Evolutionary conservation across 257 asterid genomes (phyloP).

Genomic region (Forsythia viridissima): DNA sequence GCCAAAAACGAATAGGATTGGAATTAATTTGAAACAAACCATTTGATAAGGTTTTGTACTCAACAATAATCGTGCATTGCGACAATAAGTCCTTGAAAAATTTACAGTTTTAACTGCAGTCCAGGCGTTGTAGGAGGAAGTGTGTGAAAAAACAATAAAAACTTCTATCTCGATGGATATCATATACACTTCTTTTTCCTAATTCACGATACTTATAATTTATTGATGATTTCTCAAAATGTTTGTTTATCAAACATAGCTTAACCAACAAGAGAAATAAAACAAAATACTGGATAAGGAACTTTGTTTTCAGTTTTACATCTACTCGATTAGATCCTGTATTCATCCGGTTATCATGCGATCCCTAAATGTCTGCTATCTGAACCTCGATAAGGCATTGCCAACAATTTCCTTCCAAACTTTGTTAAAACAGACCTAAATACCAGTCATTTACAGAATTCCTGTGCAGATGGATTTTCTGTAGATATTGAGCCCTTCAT

Average conservation of each 20-base stretch:
- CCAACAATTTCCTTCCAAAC: not conserved
- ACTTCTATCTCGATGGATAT: not conserved
- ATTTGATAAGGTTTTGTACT: too few relatives aligned
- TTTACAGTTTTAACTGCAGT: too few relatives aligned
- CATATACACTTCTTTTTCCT: not conserved
- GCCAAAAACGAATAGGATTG: too few relatives aligned
- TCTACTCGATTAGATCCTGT: not conserved
- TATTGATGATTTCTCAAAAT: too few relatives aligned
- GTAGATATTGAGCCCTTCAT: slow-evolving; percentile 25
- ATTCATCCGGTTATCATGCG: not conserved
- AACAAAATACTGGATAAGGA: not conserved
- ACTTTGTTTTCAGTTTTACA: not conserved
- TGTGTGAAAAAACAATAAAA: not conserved
- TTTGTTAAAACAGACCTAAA: not conserved
- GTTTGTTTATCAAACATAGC: not conserved
- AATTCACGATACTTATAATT: too few relatives aligned
- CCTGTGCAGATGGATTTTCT: not conserved
- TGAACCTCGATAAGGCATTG: not conserved
- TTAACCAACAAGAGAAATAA: not conserved
- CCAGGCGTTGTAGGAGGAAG: too few relatives aligned
- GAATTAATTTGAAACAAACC: too few relatives aligned
- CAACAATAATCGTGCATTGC: too few relatives aligned
- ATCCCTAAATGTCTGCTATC: not conserved
- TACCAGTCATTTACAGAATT: not conserved
- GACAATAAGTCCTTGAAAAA: too few relatives aligned